Conservation (phyloP, 345 rosid species). For the Eucalyptus tenuipes region DNA sequence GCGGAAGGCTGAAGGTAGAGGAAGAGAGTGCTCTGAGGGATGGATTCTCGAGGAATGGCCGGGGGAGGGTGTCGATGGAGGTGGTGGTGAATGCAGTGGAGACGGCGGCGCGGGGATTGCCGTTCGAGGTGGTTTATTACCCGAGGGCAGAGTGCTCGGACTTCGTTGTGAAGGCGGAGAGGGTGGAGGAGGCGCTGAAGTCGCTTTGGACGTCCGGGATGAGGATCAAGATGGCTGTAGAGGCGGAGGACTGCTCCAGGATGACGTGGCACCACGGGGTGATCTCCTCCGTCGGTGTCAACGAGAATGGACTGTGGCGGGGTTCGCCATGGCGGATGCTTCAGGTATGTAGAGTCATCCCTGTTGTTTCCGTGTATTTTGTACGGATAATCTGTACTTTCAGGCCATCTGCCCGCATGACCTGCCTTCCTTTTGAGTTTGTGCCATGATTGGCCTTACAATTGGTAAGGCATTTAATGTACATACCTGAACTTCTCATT, state of each 20-base stretch:
- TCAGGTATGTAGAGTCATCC: constrained; percentile 30
- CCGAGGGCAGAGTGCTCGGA: constrained; percentile 69
- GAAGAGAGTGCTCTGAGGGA: neutral
- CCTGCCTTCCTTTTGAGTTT: neutral
- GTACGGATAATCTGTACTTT: neutral
- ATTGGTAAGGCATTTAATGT: neutral
- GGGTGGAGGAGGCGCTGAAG: constrained; percentile 49
- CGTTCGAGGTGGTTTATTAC: constrained; percentile 74
- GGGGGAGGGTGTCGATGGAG: constrained; percentile 31
- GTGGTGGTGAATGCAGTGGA: constrained; percentile 43
- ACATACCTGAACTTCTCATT: neutral
- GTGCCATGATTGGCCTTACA: neutral
- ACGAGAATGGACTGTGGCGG: constrained; percentile 43
- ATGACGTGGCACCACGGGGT: constrained; percentile 74
- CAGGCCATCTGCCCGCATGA: neutral
- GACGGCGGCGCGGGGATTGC: constrained; percentile 38
- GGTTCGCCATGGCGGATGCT: constrained; percentile 91
- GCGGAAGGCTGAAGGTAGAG: neutral
- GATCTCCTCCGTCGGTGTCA: constrained; percentile 19
- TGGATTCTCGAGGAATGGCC: constrained; percentile 18
- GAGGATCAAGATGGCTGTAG: constrained; percentile 75
- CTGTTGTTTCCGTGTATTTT: neutral
- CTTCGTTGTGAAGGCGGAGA: constrained; percentile 69
- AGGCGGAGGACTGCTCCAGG: constrained; percentile 70
- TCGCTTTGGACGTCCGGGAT: constrained; percentile 48